Evolutionary conservation across 768 basidiomycete species (phyloP).

Genomic region (Suillus hirtellus): DNA sequence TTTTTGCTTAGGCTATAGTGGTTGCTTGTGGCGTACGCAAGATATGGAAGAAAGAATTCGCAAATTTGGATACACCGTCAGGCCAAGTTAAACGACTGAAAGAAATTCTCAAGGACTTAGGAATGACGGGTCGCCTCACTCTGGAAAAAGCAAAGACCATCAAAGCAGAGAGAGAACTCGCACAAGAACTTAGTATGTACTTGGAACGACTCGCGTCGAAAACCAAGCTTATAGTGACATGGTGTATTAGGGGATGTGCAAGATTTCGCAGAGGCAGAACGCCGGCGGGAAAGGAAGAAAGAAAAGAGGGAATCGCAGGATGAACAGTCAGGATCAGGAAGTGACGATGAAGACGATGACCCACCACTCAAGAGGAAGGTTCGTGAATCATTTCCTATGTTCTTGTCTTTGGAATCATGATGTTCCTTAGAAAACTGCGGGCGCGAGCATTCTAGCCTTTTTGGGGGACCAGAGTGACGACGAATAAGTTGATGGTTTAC

Average conservation of each 20-base stretch:
- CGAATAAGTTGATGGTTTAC: conserved; percentile 23
- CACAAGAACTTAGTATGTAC: conserved; percentile 71
- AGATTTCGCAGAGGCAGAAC: conserved; percentile 57
- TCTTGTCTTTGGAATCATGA: neutral
- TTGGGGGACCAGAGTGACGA: conserved; percentile 71
- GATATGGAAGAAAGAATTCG: conserved; percentile 73
- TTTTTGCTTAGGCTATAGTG: conserved; percentile 53
- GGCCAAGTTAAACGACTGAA: conserved; percentile 69
- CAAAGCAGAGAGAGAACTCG: conserved; percentile 70
- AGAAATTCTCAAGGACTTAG: conserved; percentile 65
- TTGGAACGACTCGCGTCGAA: neutral
- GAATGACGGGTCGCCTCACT: conserved; percentile 78
- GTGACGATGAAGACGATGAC: conserved; percentile 33
- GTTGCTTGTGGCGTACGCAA: conserved; percentile 77
- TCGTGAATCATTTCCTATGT: conserved; percentile 12
- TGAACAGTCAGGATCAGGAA: conserved; percentile 34
- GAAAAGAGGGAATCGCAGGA: conserved; percentile 15
- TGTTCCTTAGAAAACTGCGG: conserved; percentile 41
- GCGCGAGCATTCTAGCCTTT: conserved; percentile 69
- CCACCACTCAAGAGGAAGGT: conserved; percentile 46
- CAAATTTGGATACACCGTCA: conserved; percentile 52
- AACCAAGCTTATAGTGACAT: neutral
- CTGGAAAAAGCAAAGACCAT: conserved; percentile 81
- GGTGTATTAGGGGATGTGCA: conserved; percentile 66
- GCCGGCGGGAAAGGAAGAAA: conserved; percentile 28